Base-by-base conservation (phyloP, 495 filamentous ascomycete species). In the Penicillium waksmanii region DNA sequence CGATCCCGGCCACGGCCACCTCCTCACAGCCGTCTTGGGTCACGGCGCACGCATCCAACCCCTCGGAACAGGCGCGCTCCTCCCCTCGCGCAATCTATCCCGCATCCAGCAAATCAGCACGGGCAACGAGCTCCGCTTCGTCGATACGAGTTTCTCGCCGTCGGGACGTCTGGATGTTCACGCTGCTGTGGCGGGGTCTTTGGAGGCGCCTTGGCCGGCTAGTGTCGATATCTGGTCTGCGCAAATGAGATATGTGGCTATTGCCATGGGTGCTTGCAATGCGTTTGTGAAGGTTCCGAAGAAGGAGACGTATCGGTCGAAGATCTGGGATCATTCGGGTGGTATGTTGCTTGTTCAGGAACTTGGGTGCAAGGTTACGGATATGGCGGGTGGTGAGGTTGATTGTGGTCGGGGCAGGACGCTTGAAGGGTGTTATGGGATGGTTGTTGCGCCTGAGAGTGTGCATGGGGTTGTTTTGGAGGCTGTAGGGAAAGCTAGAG, bases 251-350 rank as follows among this genome's bases (percentile, higher is more conserved):
- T 91, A 89, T 74, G 80, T 84, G 3, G 77, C 80, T 9, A 76
- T 90, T 34, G 84, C 85, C 0, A 71, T 88, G 12, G 84, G 83
- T 13, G 78, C 83, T 7, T 84, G 80, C 13, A 87, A 88, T 68
- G 74, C 82, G 47, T 80, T 84, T 7, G 65, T 91, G 13, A 87
- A 89, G 76, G 74, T 90, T 11, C 86, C 88, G 53, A 76, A 77
- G 57, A 74, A 76, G 5, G 65, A 70, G 3, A 68, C 73, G 0
- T 76, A 85, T 56, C 74, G 73, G 25, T 86, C 81, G n/a, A 87
- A 87, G 69, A 77, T 88, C 15, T 91, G 88, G 88, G 88, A 91
- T 61, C 88, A 91, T 69, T 83, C 84, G 0, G 88, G 87, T 8
- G 87, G 85, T 0, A 86, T 89, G 81, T 68, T 91, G 25, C 74